These are phyloP conservation scores for Calonectria ilicicola DNA, from an alignment of 2,329 filamentous ascomycete species.

Conservation along the genomic window DNA sequence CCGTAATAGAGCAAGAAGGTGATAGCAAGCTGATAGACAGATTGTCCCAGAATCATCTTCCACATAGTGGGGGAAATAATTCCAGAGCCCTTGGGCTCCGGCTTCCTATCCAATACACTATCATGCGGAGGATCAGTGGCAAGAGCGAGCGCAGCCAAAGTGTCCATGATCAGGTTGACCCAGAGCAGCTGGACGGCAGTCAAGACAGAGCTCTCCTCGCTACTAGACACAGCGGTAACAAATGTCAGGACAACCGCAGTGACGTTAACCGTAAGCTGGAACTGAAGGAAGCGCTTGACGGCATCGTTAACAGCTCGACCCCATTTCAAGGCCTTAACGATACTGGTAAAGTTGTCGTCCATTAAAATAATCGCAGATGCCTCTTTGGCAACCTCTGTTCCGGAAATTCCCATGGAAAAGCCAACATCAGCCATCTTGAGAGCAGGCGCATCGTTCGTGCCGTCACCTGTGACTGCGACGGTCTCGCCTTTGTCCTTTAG, in stretches of 20 bases:
- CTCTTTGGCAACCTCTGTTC: conserved; percentile 87
- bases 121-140: conserved; percentile 91
- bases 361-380: conserved; percentile 88
- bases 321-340: conserved; percentile 86
- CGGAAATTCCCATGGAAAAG: conserved; percentile 88
- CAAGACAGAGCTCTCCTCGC: conserved; percentile 78
- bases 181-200: conserved; percentile 93
- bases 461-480: conserved; percentile 86
- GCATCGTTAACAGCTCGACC: conserved; percentile 82
- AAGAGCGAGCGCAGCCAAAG: conserved; percentile 87
- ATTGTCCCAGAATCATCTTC: conserved; percentile 98
- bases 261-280: conserved; percentile 89
- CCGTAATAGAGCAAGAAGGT: conserved; percentile 88
- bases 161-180: conserved; percentile 99
- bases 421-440: conserved; percentile 85
- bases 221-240: conserved; percentile 82
- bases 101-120: conserved; percentile 82
- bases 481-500: conserved; percentile 81
- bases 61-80: conserved; percentile 93
- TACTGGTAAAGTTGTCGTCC: conserved; percentile 91
- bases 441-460: conserved; percentile 86
- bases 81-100: conserved; percentile 66
- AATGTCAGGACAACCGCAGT: conserved; percentile 91
- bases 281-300: conserved; percentile 81
- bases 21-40: conserved; percentile 86